Evolutionary conservation across 306 rosid species (phyloP), one percentile per base, ranked within the genome.

Genomic region (Sophora flavescens): DNA sequence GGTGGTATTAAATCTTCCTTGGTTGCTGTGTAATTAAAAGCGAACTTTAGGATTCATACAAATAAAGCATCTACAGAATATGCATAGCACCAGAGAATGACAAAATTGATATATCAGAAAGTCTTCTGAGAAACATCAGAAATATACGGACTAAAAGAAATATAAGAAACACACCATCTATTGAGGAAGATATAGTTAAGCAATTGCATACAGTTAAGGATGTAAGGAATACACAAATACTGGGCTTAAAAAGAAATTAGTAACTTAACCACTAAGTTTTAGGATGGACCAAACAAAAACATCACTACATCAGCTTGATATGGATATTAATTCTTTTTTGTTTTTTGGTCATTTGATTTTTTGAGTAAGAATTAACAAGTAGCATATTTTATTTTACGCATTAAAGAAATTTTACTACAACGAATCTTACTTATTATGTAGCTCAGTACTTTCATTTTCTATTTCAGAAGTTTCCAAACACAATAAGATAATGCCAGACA

Each of bases 1-100:
- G 97, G 99, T 32, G 99, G 99, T 80, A 92, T 86, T 56, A 95
- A 71, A 62, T 95, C 97, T 66, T 95, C 99, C 84, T 92, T 92
- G 88, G 86, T 88, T 76, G 92, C 99, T 95, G 91, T 77, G 82
- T 69, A 70, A 84, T 67, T 73, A 79, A 82, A 78, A 65, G 48
- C 52, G n/a, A 50, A 73, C 41, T 66, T 54, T 53, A 78, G 72
- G 62, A 81, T 81, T 74, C 47, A 63, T 30, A 74, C 6, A 28
- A 62, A 74, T 30, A 47, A 48, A 36, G 61, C 64, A 71, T 64
- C 76, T 30, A 60, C 38, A 62, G 15, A 68, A 60, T 72, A 84
- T 16, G 38, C 60, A 78, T 82, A 48, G 67, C 77, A 52, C 35
- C 14, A 45, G 62, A 74, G 44, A 14, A 63, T 65, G 70, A 68